Conservation (phyloP, 768 basidiomycete species). For the Leucogyrophana mollusca region DNA sequence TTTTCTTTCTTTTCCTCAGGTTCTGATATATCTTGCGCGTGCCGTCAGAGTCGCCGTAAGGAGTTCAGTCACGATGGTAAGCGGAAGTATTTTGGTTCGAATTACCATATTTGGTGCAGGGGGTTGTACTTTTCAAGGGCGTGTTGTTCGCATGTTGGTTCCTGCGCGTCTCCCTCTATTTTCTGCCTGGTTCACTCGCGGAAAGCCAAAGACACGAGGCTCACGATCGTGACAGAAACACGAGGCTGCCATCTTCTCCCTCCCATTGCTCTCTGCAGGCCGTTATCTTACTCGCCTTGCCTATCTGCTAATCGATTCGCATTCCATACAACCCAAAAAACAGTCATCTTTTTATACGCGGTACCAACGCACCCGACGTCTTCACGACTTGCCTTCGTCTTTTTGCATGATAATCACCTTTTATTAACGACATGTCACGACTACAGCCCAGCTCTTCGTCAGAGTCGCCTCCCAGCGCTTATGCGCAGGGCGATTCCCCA, state of each 20-base stretch:
- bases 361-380: conserved; percentile 26
- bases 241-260: conserved; percentile 41
- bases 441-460: conserved; percentile 27
- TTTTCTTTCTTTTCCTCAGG: not conserved
- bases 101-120: conserved; percentile 28
- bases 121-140: conserved; percentile 35
- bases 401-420: conserved; percentile 26
- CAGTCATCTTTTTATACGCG: conserved; percentile 26
- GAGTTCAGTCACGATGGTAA: conserved; percentile 20
- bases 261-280: conserved; percentile 11
- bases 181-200: conserved; percentile 29
- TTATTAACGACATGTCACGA: conserved; percentile 38
- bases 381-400: conserved; percentile 29
- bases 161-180: conserved; percentile 16
- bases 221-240: conserved; percentile 36
- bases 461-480: conserved; percentile 30
- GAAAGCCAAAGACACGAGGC: conserved; percentile 52
- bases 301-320: conserved; percentile 19
- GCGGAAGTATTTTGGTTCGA: conserved; percentile 16
- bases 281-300: conserved; percentile 16
- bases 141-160: conserved; percentile 22
- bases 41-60: conserved; percentile 10
- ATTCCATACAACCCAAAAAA: conserved; percentile 19
- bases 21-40: not conserved
- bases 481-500: conserved; percentile 15